phyloP scores from a whole-genome alignment of 176 grass and related monocot genomes.

The Carex littledalei region DNA sequence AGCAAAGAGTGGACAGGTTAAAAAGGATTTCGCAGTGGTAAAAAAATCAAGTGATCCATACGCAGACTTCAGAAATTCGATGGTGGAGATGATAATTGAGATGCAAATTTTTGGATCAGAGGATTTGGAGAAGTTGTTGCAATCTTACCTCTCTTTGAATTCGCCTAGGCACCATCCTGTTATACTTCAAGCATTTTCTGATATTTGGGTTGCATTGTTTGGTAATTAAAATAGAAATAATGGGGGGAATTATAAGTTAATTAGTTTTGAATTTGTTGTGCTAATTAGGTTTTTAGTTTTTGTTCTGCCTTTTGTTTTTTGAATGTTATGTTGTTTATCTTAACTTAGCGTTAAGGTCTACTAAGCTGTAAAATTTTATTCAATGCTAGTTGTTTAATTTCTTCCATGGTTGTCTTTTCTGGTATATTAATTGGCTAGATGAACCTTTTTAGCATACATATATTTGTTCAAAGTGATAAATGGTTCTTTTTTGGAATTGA shows the following conservation, averaged over 20 bases:
- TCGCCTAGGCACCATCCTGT: slow-evolving; percentile 69
- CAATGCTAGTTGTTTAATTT: slow-evolving; percentile 3
- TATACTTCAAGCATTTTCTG: slow-evolving; percentile 96
- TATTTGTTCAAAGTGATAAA: slow-evolving; percentile 6
- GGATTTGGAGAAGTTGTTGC: slow-evolving; percentile 82
- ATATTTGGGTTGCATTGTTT: slow-evolving; percentile 79
- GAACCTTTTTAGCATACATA: neutral
- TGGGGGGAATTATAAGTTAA: neutral
- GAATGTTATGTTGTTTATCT: neutral
- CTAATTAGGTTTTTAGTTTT: neutral
- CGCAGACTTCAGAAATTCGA: slow-evolving; percentile 74
- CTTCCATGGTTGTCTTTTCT: neutral
- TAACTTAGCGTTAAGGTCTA: slow-evolving; percentile 15
- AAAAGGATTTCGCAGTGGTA: slow-evolving; percentile 64
- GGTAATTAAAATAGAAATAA: slow-evolving; percentile 34
- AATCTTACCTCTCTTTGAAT: slow-evolving; percentile 81
- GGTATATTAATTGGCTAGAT: neutral
- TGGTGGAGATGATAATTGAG: slow-evolving; percentile 95
- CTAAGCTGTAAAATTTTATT: slow-evolving; percentile 24
- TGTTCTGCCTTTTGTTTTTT: neutral
- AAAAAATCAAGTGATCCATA: slow-evolving; percentile 87
- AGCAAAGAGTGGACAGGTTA: slow-evolving; percentile 35
- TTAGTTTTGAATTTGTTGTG: slow-evolving; percentile 2
- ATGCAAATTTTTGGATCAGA: slow-evolving; percentile 53
- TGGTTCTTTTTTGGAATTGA: neutral